A percentile compares a stretch with the other conserved stretches of the same genome.
phyloP scores from a whole-genome alignment of 2,329 filamentous ascomycete genomes.

The Beauveria asiatica region DNA sequence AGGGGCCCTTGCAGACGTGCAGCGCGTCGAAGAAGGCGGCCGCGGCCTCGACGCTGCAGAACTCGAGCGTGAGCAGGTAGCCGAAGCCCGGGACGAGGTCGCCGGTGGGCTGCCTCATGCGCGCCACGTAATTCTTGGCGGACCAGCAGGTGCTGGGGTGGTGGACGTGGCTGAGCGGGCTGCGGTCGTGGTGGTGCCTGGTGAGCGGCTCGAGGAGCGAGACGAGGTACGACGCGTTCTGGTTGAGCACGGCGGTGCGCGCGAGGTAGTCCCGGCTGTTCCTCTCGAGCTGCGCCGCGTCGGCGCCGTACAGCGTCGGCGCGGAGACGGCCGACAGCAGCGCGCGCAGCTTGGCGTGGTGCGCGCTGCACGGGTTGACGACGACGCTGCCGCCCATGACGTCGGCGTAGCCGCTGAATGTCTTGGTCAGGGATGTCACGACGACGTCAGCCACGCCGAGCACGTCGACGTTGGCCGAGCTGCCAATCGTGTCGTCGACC shows the following conservation, averaged over 20 bases:
- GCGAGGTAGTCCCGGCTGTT: slow-evolving; percentile 37
- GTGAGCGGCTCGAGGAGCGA: slow-evolving; percentile 23
- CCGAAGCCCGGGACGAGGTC: slow-evolving; percentile 46
- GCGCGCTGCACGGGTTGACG: slow-evolving; percentile 37
- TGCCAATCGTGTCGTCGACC: slow-evolving; percentile 40
- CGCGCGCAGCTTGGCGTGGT: slow-evolving; percentile 29
- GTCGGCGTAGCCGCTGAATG: slow-evolving; percentile 48
- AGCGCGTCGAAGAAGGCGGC: slow-evolving; percentile 23
- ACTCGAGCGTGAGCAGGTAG: slow-evolving; percentile 44
- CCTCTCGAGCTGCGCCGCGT: slow-evolving; percentile 36
- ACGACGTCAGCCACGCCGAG: slow-evolving; percentile 40
- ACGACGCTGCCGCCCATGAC: slow-evolving; percentile 44
- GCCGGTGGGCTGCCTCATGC: slow-evolving; percentile 28
- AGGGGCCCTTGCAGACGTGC: slow-evolving; percentile 41
- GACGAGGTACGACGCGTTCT: slow-evolving; percentile 35
- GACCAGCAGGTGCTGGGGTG: slow-evolving; percentile 32
- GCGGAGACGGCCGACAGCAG: slow-evolving; percentile 14
- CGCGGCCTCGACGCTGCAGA: slow-evolving; percentile 31
- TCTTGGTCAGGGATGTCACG: slow-evolving; percentile 47
- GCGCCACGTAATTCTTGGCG: slow-evolving; percentile 13
- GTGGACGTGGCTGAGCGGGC: slow-evolving; percentile 31
- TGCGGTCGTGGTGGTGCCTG: slow-evolving; percentile 17
- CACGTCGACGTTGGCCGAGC: slow-evolving; percentile 42
- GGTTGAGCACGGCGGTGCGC: slow-evolving; percentile 31
- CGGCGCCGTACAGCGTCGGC: slow-evolving; percentile 16